A percentile compares a stretch with the other conserved stretches of the same genome.
phyloP scores from a whole-genome alignment of 208 protist genomes.

The Trichomonas vaginalis region DNA sequence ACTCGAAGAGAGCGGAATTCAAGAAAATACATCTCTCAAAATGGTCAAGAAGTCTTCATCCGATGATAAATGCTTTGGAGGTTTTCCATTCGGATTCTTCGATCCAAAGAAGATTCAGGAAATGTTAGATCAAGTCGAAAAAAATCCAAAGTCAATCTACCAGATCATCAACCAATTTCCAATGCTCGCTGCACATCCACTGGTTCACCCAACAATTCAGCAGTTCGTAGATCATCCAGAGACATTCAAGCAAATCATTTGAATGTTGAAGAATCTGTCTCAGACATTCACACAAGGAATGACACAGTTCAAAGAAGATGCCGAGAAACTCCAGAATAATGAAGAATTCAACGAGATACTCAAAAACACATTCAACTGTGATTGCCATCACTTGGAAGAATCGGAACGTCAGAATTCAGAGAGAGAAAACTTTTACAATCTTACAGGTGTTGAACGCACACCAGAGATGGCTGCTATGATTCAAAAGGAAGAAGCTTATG shows the following conservation, averaged over 20 bases:
- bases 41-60: background rate
- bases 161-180: background rate
- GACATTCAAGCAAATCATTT: background rate
- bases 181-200: background rate
- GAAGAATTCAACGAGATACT: background rate
- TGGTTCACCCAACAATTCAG: background rate
- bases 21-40: background rate
- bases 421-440: background rate
- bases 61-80: background rate
- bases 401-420: background rate
- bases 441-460: background rate
- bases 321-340: background rate
- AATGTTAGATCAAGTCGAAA: background rate
- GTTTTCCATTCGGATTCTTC: background rate
- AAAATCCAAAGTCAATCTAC: background rate
- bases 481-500: background rate
- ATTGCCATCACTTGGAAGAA: background rate
- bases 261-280: background rate
- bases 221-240: background rate
- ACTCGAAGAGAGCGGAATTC: background rate
- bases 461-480: background rate
- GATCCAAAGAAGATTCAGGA: background rate
- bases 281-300: background rate
- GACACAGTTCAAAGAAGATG: background rate
- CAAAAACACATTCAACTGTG: background rate